Base-by-base conservation (phyloP, 495 filamentous ascomycete genomes). In the Mytilinidion resinicola region DNA sequence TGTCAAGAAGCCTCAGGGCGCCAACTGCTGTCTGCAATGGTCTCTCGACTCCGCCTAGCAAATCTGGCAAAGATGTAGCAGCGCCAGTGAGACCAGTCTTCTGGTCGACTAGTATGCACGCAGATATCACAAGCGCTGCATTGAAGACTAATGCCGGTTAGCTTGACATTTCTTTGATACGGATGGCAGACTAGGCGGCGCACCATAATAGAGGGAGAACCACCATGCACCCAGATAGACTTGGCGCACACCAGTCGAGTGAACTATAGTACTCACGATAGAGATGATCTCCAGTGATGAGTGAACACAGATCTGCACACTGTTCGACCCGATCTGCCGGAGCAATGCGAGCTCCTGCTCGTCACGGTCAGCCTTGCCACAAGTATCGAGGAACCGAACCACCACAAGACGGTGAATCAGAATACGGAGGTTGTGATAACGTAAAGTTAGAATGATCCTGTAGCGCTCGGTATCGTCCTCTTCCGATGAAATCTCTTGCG, bases 141-240 rank as follows among this genome's bases (percentile, higher is more conserved):
- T 76, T 76, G 58, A 77, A 77, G 11, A 70, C 73, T 76, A 1
- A 34, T 51, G 51, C 15, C 48, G 49, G 6, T 15, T n/a, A 5
- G 10, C 7, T 0, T n/a, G 34, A 8, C 30, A 35, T 15, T 3
- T 17, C 25, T 30, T 30, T 30, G 25, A 6, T 30, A 1, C 42
- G 20, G 14, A n/a, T 5, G 2, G 12, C 20, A 46, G 15, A 5
- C 12, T 15, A 6, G 42, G 9, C 15, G n/a, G 8, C 42, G 55
- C 17, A 74, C 73, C 72, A 53, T 76, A 77, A 25, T 76, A 76
- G 15, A 77, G 51, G 5, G 74, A 73, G 51, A 69, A 76, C 70
- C 70, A 73, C 73, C 74, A 76, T 30, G 75, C 75, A 0, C 74
- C 74, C 5, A 76, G 47, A 14, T 74, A 53, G 35, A 65, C 60